Percentiles rank a stretch among this genome's conserved stretches.
These are phyloP conservation scores for Globomyces sp. DNA, from an alignment of 371 early-diverging fungal genomes.

Conservation along the genomic window DNA sequence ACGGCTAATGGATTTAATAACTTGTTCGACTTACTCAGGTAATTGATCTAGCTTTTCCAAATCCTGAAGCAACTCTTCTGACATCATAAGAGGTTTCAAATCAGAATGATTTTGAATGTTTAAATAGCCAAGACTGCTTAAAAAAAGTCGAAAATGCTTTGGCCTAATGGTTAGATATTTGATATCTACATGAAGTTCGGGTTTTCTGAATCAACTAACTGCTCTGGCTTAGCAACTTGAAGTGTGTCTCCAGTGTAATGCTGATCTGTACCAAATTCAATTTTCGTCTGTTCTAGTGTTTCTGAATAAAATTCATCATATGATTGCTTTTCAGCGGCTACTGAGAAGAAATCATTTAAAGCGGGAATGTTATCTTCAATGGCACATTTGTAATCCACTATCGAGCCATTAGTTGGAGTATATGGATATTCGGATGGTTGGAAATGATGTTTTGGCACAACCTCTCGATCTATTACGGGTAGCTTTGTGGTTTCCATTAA, in stretches of 20 bases:
- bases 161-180: neutral
- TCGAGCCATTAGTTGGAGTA: neutral
- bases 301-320: neutral
- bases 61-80: constrained; percentile 61
- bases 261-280: neutral
- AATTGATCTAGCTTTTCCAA: constrained; percentile 64
- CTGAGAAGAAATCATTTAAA: constrained; percentile 18
- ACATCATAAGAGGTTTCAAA: constrained; percentile 60
- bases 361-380: constrained; percentile 26
- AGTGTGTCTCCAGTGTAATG: too few species aligned
- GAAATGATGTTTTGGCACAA: constrained; percentile 18
- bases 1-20: constrained; percentile 47
- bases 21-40: constrained; percentile 57
- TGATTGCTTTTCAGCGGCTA: neutral
- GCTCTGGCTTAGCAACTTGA: neutral
- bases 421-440: constrained; percentile 26
- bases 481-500: neutral
- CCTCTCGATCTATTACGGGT: constrained; percentile 19
- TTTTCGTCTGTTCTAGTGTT: neutral
- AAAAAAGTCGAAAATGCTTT: constrained; percentile 54
- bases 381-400: constrained; percentile 8
- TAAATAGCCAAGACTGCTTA: constrained; percentile 66
- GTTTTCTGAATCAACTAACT: neutral
- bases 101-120: constrained; percentile 55
- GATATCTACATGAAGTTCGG: neutral